A percentile compares a stretch with the other conserved stretches of the same genome.
These are phyloP conservation scores for Chlamydomonas sp. DNA, from an alignment of 139 green algal species.

Conservation along the genomic window DNA sequence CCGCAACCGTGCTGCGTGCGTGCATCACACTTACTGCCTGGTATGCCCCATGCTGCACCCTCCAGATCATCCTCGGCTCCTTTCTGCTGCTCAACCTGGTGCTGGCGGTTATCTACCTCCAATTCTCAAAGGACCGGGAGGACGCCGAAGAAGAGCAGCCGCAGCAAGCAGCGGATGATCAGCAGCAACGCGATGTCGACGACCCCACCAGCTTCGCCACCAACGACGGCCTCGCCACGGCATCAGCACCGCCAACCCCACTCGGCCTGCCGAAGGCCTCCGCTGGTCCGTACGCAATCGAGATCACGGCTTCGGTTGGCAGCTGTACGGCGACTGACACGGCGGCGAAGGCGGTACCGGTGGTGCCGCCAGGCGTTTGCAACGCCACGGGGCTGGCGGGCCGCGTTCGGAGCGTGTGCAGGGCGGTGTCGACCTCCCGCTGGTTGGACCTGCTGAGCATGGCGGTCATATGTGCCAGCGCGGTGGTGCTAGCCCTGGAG, in stretches of 20 bases:
- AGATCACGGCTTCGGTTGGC: too few relatives aligned
- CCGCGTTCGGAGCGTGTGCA: too few relatives aligned
- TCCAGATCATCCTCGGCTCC: slow-evolving; percentile 69
- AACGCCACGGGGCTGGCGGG: too few relatives aligned
- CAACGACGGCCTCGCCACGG: too few relatives aligned
- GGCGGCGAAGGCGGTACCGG: not conserved
- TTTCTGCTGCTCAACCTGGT: slow-evolving; percentile 82
- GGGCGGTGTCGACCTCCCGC: too few relatives aligned
- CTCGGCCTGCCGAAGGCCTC: too few relatives aligned
- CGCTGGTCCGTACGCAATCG: too few relatives aligned
- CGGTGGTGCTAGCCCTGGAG: slow-evolving; percentile 57
- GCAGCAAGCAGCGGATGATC: not conserved
- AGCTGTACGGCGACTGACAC: too few relatives aligned
- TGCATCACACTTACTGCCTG: not conserved
- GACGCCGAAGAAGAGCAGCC: not conserved
- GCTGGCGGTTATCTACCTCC: slow-evolving; percentile 69
- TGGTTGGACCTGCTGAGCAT: slow-evolving; percentile 52
- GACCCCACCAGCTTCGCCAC: too few relatives aligned
- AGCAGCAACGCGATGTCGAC: too few relatives aligned
- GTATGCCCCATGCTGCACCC: slow-evolving; percentile 41
- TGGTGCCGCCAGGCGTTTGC: too few relatives aligned
- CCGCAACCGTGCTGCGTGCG: not conserved
- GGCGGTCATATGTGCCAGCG: slow-evolving; percentile 66
- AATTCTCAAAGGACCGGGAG: slow-evolving; percentile 52
- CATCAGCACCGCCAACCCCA: too few relatives aligned